A percentile compares a stretch with the other conserved stretches of the same genome.
These are phyloP conservation scores for Geranium incanum DNA, from an alignment of 441 rosid genomes.

Conservation along the genomic window DNA sequence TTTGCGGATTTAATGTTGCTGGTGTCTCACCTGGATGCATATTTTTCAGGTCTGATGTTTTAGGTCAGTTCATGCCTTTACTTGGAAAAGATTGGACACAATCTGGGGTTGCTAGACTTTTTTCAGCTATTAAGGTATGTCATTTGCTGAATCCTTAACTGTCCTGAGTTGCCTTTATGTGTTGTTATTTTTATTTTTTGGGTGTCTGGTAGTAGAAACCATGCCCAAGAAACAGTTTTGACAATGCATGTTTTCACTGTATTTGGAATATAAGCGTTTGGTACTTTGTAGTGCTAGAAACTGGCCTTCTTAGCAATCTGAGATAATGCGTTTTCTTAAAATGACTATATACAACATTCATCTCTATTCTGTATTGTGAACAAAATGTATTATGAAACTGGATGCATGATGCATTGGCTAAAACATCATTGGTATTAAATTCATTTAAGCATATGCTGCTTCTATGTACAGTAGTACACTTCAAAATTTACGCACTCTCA, in stretches of 20 bases:
- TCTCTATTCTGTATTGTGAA: no score
- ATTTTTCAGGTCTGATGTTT: slow-evolving; percentile 71
- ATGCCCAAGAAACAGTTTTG: neutral
- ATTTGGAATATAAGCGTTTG: neutral
- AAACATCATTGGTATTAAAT: no score
- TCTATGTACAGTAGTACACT: no score
- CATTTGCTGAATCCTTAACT: slow-evolving; percentile 10
- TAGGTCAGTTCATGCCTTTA: slow-evolving; percentile 94
- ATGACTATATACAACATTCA: no score
- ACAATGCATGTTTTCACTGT: neutral
- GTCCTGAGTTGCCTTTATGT: neutral
- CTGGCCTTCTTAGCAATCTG: no score
- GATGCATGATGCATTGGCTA: no score
- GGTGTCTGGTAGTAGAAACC: neutral
- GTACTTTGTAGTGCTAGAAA: neutral
- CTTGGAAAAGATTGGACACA: slow-evolving; percentile 95
- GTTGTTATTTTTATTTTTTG: no score
- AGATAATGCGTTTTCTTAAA: no score
- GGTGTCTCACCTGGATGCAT: slow-evolving; percentile 21
- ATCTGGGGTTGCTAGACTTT: slow-evolving; percentile 82
- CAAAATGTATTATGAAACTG: no score
- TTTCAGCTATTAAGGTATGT: slow-evolving; percentile 73
- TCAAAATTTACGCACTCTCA: no score
- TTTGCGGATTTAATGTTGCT: neutral
- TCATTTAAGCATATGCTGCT: no score